These are phyloP conservation scores for Serendipita sp. DNA, from an alignment of 768 basidiomycete genomes.

Conservation along the genomic window DNA sequence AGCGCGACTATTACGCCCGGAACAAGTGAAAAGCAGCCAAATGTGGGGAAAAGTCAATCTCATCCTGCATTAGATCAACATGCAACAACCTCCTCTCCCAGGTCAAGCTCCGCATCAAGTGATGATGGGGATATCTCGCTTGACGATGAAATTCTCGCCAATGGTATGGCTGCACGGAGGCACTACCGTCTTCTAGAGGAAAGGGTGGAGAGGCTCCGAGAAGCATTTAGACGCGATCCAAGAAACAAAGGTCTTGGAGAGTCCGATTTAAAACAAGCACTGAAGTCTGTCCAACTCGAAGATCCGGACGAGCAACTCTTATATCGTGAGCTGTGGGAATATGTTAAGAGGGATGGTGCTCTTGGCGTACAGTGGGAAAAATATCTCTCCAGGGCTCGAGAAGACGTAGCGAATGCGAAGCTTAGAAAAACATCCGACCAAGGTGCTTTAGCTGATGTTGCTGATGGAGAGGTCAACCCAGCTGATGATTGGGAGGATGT, in stretches of 20 bases:
- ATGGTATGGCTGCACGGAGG: neutral
- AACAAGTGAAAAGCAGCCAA: neutral
- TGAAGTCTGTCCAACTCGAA: neutral
- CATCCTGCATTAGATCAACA: neutral
- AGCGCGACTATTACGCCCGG: neutral
- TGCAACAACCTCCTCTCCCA: neutral
- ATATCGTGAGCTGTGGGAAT: neutral
- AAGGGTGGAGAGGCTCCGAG: neutral
- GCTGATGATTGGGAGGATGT: no score
- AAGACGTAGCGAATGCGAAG: no score
- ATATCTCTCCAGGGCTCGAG: neutral
- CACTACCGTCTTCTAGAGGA: neutral
- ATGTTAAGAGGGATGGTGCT: neutral
- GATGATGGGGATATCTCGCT: neutral
- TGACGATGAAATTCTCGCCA: neutral
- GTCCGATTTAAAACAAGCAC: neutral
- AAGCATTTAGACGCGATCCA: neutral
- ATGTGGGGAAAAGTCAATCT: neutral
- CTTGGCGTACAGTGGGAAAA: neutral
- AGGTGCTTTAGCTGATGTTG: no score
- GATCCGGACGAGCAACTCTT: neutral
- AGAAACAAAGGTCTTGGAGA: neutral
- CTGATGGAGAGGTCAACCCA: no score
- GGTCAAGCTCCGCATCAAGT: neutral
- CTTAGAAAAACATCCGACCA: no score